A percentile compares a stretch with the other conserved stretches of the same genome.
phyloP scores from a whole-genome alignment of 2,329 filamentous ascomycete species.

The Blumeria hordei region DNA sequence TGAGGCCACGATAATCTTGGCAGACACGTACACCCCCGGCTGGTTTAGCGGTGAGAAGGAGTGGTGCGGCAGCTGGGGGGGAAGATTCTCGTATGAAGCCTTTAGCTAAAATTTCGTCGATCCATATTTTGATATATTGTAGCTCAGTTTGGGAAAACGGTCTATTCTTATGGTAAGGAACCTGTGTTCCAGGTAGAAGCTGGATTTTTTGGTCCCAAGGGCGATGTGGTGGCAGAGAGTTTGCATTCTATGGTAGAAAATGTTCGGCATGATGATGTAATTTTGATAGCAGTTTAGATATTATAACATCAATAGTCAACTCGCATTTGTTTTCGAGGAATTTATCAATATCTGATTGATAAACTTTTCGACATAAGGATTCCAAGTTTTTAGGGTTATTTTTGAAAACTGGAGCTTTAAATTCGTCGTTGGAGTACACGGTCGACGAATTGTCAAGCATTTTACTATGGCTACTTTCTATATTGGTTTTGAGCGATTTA shows the following conservation, averaged over 20 bases:
- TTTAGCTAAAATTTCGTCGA: constrained; percentile 2
- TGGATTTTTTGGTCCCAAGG: not conserved
- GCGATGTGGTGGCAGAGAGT: not conserved
- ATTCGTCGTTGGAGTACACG: not conserved
- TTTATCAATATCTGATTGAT: not conserved
- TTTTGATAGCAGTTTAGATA: not conserved
- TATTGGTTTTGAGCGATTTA: not conserved
- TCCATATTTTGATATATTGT: not conserved
- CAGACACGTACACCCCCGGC: constrained; percentile 1
- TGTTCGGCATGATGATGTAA: not conserved
- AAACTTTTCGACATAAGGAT: not conserved
- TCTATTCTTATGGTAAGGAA: not conserved
- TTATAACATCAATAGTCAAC: not conserved
- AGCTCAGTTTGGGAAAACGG: not conserved
- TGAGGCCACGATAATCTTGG: constrained; percentile 1
- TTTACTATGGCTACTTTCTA: not conserved
- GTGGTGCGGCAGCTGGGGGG: not conserved
- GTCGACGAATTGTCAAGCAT: not conserved
- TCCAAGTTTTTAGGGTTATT: not conserved
- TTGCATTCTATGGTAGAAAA: not conserved
- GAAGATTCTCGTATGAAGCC: constrained; percentile 1
- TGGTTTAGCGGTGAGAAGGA: constrained; percentile 1
- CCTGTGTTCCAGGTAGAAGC: not conserved
- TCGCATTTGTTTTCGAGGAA: not conserved
- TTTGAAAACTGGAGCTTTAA: not conserved